phyloP scores from a whole-genome alignment of 257 asterid genomes.

The Jaltomata sinuosa region DNA sequence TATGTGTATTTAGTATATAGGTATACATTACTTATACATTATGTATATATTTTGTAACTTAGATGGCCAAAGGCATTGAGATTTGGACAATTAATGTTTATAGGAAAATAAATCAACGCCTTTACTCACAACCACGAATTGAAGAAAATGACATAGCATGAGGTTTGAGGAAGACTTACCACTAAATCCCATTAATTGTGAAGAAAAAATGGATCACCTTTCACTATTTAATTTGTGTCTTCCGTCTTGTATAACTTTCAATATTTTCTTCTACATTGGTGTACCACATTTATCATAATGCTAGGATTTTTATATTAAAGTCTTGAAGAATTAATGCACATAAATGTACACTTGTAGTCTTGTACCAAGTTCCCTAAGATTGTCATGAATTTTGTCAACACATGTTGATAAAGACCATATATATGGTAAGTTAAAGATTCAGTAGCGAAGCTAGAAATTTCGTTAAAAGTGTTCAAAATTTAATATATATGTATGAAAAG shows the following conservation, averaged over 20 bases:
- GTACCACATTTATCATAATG: not conserved
- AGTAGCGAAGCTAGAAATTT: no score
- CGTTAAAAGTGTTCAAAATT: no score
- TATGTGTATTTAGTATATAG: not conserved
- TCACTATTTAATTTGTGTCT: not conserved
- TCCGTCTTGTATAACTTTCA: not conserved
- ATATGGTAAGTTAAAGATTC: not conserved
- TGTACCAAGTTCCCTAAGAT: not conserved
- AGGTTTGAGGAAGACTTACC: not conserved
- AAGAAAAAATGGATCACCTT: not conserved
- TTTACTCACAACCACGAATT: not conserved
- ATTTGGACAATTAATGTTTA: not conserved
- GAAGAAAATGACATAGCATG: not conserved
- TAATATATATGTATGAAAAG: no score
- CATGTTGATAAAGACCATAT: not conserved
- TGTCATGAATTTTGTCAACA: not conserved
- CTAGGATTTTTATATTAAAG: not conserved
- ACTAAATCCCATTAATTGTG: not conserved
- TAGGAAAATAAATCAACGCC: not conserved
- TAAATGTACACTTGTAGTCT: not conserved
- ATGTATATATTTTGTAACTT: not conserved
- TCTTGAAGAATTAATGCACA: not conserved
- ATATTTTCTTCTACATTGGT: not conserved
- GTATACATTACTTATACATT: not conserved
- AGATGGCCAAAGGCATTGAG: not conserved